phyloP scores from a whole-genome alignment of 2,329 filamentous ascomycete species.

The Dryadomyces sulphureus region DNA sequence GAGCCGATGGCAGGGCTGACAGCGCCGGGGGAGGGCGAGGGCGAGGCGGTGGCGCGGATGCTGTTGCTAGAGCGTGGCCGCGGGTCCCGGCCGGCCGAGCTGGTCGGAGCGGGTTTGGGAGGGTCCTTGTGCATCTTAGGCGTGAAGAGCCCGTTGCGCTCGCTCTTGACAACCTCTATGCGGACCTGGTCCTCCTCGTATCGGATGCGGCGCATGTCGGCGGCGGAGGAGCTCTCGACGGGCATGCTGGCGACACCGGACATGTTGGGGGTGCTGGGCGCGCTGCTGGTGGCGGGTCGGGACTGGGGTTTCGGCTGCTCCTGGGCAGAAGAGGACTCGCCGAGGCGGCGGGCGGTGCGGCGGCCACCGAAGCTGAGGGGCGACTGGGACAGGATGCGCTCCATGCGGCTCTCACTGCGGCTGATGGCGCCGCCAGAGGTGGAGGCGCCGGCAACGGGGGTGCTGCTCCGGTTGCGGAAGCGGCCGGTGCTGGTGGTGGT shows the following conservation, averaged over 20 bases:
- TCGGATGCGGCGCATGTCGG: conserved; percentile 14
- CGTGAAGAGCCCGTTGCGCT: conserved; percentile 19
- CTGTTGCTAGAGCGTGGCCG: conserved; percentile 5
- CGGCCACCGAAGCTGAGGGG: conserved; percentile 13
- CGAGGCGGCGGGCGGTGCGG: conserved; percentile 9
- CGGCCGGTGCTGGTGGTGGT: not conserved
- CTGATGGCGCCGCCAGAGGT: not conserved
- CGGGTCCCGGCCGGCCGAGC: conserved; percentile 3
- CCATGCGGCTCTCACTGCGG: conserved; percentile 10
- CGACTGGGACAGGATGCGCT: conserved; percentile 12
- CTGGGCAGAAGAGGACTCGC: not conserved
- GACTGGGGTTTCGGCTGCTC: not conserved
- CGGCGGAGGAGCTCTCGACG: conserved; percentile 10
- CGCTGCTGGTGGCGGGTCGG: not conserved
- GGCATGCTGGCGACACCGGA: not conserved
- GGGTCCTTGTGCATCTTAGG: conserved; percentile 18
- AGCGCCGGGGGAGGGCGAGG: conserved; percentile 10
- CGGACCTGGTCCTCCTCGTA: conserved; percentile 15
- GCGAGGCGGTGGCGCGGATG: conserved; percentile 2
- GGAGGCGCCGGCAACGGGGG: not conserved
- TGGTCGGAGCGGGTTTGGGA: conserved; percentile 22
- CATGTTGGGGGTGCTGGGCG: conserved; percentile 3
- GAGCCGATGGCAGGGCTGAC: conserved; percentile 5
- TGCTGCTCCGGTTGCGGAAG: not conserved
- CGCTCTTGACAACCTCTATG: conserved; percentile 12